Evolutionary conservation across 495 filamentous ascomycete genomes (phyloP).

Genomic region (Trichoderma erinaceum): DNA sequence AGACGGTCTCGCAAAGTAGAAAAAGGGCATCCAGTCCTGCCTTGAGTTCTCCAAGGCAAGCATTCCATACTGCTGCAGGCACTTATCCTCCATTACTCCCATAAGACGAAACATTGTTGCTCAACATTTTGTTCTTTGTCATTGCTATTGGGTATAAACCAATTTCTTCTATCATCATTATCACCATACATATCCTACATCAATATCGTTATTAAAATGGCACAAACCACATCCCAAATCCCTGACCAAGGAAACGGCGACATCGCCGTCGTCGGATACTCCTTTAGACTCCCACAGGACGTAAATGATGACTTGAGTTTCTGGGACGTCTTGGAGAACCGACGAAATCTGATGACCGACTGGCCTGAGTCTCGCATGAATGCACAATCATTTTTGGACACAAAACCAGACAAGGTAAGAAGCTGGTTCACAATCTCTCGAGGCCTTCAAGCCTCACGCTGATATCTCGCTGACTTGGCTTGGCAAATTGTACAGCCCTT

Average conservation of each 20-base stretch:
- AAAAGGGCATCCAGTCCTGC: not conserved
- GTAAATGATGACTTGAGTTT: constrained; percentile 28
- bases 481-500: not conserved
- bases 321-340: constrained; percentile 29
- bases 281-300: constrained; percentile 33
- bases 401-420: constrained; percentile 16
- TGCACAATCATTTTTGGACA: constrained; percentile 23
- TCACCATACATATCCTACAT: not conserved
- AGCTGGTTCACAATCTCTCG: not conserved
- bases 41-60: not conserved
- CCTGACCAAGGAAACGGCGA: constrained; percentile 4
- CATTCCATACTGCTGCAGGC: too few relatives aligned
- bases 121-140: not conserved
- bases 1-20: not conserved
- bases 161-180: not conserved
- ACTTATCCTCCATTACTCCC: too few relatives aligned
- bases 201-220: not conserved
- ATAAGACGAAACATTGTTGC: too few relatives aligned
- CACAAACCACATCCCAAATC: not conserved
- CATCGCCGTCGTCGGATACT: constrained; percentile 35
- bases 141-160: not conserved
- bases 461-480: not conserved
- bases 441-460: not conserved
- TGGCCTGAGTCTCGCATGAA: constrained; percentile 30
- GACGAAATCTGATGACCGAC: constrained; percentile 31